phyloP scores from a whole-genome alignment of 73 alveolate species.

The Paramecium primaurelia region DNA sequence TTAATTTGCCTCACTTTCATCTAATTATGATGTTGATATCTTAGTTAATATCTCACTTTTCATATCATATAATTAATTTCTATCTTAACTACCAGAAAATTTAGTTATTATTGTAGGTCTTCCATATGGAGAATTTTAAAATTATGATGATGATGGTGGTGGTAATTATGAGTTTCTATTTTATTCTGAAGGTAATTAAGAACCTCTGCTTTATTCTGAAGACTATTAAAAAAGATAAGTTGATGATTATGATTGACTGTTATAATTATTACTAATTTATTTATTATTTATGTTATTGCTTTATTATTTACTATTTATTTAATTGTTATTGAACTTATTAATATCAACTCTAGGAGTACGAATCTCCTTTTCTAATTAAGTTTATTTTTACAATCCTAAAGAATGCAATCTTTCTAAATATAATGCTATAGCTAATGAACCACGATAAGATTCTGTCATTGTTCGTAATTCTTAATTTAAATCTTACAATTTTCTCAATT shows the following conservation, averaged over 20 bases:
- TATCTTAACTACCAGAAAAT: neutral
- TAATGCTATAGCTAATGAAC: conserved; percentile 28
- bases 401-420: conserved; percentile 44
- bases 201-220: neutral
- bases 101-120: neutral
- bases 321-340: neutral
- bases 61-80: neutral
- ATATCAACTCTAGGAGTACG: neutral
- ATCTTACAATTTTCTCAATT: neutral
- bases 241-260: neutral
- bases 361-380: neutral
- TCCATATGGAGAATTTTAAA: neutral
- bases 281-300: neutral
- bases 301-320: neutral
- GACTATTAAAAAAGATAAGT: neutral
- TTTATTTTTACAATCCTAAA: neutral
- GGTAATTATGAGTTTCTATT: neutral
- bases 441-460: conserved; percentile 27
- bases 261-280: neutral
- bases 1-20: neutral
- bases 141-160: neutral
- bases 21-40: neutral
- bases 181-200: neutral
- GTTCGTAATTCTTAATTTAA: conserved; percentile 23
- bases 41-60: neutral